Evolutionary conservation across 2,329 filamentous ascomycete genomes (phyloP).

Genomic region (Cladobotryum protrusum): DNA sequence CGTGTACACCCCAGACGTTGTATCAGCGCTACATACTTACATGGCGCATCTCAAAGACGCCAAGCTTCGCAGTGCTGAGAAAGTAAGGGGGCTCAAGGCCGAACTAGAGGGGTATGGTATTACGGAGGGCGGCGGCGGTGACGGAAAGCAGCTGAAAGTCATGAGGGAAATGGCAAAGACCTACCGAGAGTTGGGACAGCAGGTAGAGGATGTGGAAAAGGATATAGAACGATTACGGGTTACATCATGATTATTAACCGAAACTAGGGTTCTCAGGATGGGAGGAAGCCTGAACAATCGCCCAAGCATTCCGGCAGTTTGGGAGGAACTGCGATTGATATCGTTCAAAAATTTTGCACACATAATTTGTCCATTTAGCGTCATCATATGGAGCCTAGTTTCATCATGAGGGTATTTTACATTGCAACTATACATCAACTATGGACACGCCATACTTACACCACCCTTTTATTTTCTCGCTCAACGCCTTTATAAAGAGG

Average conservation of each 20-base stretch:
- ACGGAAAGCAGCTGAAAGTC: constrained; percentile 37
- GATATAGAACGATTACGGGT: constrained; percentile 36
- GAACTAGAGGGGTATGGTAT: constrained; percentile 48
- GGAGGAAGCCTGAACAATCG: neutral
- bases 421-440: neutral
- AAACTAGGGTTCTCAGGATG: neutral
- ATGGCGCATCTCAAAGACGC: constrained; percentile 44
- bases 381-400: too few species aligned
- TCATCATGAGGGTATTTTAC: constrained; percentile 4
- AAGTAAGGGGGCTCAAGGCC: constrained; percentile 32
- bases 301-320: too few species aligned
- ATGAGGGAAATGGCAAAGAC: constrained; percentile 50
- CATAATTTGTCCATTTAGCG: too few species aligned
- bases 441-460: neutral
- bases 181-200: constrained; percentile 43
- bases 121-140: constrained; percentile 25
- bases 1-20: constrained; percentile 40
- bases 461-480: neutral
- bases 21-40: constrained; percentile 41
- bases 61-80: constrained; percentile 38
- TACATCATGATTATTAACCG: neutral
- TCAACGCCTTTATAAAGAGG: neutral
- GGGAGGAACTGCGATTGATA: too few species aligned
- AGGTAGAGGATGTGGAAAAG: constrained; percentile 43
- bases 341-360: too few species aligned